A percentile compares a stretch with the other conserved stretches of the same genome.
Conservation (phyloP, 495 filamentous ascomycete species). For the Penicillium mononematosum region DNA sequence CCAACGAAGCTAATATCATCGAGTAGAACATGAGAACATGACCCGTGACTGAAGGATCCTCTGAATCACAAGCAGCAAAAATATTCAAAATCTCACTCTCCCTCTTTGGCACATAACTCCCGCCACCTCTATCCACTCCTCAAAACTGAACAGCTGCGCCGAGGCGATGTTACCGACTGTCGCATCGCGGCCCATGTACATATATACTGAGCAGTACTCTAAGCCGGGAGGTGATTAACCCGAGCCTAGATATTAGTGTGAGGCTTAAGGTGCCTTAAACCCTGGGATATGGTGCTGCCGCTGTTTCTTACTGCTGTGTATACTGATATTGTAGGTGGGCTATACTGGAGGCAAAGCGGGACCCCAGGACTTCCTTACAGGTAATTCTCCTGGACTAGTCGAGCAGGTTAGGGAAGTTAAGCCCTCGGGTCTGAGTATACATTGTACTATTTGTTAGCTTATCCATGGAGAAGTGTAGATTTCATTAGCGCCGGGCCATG, state of each 20-base stretch:
- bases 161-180: constrained; percentile 20
- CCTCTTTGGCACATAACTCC: constrained; percentile 17
- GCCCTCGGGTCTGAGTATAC: too few species aligned
- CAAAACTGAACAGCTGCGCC: constrained; percentile 11
- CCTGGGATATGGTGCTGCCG: constrained; percentile 26
- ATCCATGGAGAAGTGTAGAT: too few species aligned
- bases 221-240: constrained; percentile 8
- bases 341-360: background rate
- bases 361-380: too few species aligned
- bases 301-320: constrained; percentile 22
- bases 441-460: too few species aligned
- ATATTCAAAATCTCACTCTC: constrained; percentile 6
- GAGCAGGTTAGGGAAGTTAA: too few species aligned
- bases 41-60: too few species aligned
- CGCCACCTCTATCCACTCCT: constrained; percentile 23
- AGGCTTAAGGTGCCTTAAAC: constrained; percentile 14
- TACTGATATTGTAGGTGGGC: background rate
- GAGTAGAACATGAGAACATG: too few species aligned
- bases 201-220: constrained; percentile 23
- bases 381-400: too few species aligned
- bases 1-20: too few species aligned
- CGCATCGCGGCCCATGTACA: constrained; percentile 23
- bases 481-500: too few species aligned
- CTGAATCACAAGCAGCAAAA: too few species aligned
- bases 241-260: constrained; percentile 13